Base-by-base conservation (phyloP, 192 early-diverging fungal genomes). In the Chytriomyces confervae region DNA sequence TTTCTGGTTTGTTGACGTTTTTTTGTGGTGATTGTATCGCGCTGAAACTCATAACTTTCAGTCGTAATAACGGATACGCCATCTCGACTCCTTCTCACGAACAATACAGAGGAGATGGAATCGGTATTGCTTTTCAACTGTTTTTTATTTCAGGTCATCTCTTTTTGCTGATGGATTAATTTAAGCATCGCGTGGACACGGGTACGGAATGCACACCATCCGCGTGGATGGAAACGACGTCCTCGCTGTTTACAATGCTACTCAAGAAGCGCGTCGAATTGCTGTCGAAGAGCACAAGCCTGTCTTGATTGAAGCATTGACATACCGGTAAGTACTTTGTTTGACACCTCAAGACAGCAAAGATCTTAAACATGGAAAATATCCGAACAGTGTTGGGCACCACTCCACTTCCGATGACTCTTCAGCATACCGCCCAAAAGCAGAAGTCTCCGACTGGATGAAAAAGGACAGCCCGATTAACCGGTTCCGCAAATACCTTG, bases 381-480 rank as follows among this genome's bases (percentile, higher is more conserved):
- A 44, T n/a, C 61, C 24, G 48, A 16, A 16, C 49, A 88, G 87
- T 65, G 89, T 98, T 62, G 92, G 95, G 8, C 97, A 99, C 81
- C 97, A 99, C 86, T 94, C 93, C 77, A 99, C 97, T 5, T 97
- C 96, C 0, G 97, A 99, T 82, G 96, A 99, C 82, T 97, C 96
- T 13, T 93, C 94, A 5, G 96, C 95, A 23, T 99, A 99, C 81
- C 89, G 97, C 45, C 90, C 94, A 60, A 94, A 94, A 79, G 92
- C 87, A 81, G 97, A 99, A 81, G 95, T 97, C 6, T 91, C 94
- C 69, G 90, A 93, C 69, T 95, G 95, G 93, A 91, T 89, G 81
- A 89, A 89, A 62, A 85, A 90, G 73, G 96, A 97, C 81, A 94
- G 93, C 76, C 97, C 97, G 5, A 91, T 98, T 53, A 83, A 91